Conservation (phyloP, 2,329 filamentous ascomycete species). For the Talaromyces islandicus region DNA sequence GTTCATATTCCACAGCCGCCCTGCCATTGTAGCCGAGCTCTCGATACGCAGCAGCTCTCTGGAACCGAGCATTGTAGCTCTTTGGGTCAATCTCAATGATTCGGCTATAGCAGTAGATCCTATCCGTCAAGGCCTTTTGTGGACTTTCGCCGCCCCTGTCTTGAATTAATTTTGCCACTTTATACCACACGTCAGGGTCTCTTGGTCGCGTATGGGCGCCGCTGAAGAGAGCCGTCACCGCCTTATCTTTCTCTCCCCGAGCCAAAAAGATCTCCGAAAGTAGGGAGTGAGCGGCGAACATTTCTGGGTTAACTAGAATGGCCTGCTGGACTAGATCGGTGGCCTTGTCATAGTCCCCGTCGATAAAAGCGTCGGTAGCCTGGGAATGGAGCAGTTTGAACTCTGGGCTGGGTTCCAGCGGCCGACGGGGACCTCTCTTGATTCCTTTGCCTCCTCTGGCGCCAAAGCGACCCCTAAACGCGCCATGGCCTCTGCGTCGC, state of each 20-base stretch:
- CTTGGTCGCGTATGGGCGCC: slow-evolving; percentile 53
- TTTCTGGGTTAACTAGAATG: slow-evolving; percentile 54
- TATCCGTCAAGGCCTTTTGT: slow-evolving; percentile 39
- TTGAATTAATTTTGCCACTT: slow-evolving; percentile 51
- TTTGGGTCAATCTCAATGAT: slow-evolving; percentile 49
- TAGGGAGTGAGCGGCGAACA: slow-evolving; percentile 56
- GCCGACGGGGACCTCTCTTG: slow-evolving; percentile 41
- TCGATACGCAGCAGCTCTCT: slow-evolving; percentile 51
- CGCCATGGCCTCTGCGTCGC: slow-evolving; percentile 25
- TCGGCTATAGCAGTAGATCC: slow-evolving; percentile 48
- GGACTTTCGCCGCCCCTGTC: slow-evolving; percentile 43
- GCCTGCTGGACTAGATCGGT: slow-evolving; percentile 41
- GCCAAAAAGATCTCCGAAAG: slow-evolving; percentile 54
- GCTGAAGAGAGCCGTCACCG: slow-evolving; percentile 50
- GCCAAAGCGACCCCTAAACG: slow-evolving; percentile 31
- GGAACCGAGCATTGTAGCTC: slow-evolving; percentile 49
- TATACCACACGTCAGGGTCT: slow-evolving; percentile 52
- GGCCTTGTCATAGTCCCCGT: slow-evolving; percentile 41
- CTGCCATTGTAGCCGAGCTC: slow-evolving; percentile 42
- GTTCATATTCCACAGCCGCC: slow-evolving; percentile 48
- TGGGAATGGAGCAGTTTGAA: slow-evolving; percentile 43
- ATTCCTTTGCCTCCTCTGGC: slow-evolving; percentile 40
- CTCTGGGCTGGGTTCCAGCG: slow-evolving; percentile 42
- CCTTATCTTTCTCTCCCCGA: slow-evolving; percentile 52
- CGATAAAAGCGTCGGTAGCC: slow-evolving; percentile 44